Evolutionary conservation across 2,329 filamentous ascomycete species (phyloP), one percentile per base, ranked within the genome.

Genomic region (Penicillium sp.): DNA sequence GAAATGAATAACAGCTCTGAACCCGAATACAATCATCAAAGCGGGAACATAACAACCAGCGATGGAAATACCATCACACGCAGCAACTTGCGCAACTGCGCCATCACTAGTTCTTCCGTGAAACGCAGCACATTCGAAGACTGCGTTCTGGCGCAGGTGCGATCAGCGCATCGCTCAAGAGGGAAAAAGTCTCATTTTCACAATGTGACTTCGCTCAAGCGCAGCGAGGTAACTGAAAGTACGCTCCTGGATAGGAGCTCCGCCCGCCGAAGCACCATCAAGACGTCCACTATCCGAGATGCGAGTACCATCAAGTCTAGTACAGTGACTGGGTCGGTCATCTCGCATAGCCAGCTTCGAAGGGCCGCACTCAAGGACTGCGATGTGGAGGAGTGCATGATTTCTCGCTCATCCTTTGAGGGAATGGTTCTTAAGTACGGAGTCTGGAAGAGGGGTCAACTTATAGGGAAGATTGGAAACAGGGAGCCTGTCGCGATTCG

Each of bases 401-500:
- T 68, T 32, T 45, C 52, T 1, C 48, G 51, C 18, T 56, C 55
- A 7, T 50, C 59, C 4, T 64, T 67, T 9, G 55, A 33, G 18
- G 64, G 59, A 6, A 58, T 66, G 58, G 45, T 61, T 26, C 36
- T 66, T 12, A 56, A 59, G 40, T 54, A 62, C 51, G 62, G 61
- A 6, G 51, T 67, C 20, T 68, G 65, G 66, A 63, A 55, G 48
- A 55, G 52, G 41, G 64, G 63, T 2, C 42, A 45, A 24, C 51
- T 68, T 26, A 45, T 67, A 9, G 64, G 64, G 7, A 59, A 39
- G 26, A 42, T 55, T 7, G 55, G 53, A 5, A 27, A 51, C 9
- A 45, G 36, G 7, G 56, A 60, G 34, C 60, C 59, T 9, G 49
- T 63, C 9, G 41, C 50, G 21, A 37, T 56, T 15, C 40, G 26